These are phyloP conservation scores for Silene noctiflora DNA, from an alignment of 179 eudicot species.

Conservation along the genomic window DNA sequence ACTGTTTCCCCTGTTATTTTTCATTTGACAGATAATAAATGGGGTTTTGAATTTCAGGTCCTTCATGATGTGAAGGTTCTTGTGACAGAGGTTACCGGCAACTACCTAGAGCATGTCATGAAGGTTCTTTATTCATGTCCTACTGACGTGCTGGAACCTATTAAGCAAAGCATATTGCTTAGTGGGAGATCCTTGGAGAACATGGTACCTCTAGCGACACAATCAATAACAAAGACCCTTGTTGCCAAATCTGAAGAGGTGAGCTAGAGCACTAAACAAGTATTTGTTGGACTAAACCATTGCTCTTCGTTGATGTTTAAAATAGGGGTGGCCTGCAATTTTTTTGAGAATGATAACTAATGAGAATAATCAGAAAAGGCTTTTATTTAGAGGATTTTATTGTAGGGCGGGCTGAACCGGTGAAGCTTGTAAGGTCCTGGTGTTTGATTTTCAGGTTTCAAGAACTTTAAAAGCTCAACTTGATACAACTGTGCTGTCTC, in stretches of 20 bases:
- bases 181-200: constrained; percentile 71
- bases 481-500: not conserved
- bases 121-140: constrained; percentile 70
- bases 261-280: constrained; percentile 23
- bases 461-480: not conserved
- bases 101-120: constrained; percentile 52
- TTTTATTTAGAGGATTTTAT: not conserved
- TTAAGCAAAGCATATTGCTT: constrained; percentile 74
- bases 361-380: not conserved
- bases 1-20: constrained; percentile 9
- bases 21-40: constrained; percentile 1
- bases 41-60: constrained; percentile 48
- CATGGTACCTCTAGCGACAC: constrained; percentile 47
- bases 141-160: constrained; percentile 66
- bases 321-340: not conserved
- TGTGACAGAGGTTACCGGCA: constrained; percentile 56
- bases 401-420: not conserved
- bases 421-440: not conserved
- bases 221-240: constrained; percentile 51
- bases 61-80: constrained; percentile 74
- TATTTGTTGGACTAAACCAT: constrained; percentile 3
- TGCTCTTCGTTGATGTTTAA: not conserved
- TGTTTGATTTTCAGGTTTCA: not conserved
- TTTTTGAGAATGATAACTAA: not conserved
- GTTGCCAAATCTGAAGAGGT: constrained; percentile 90